phyloP scores from a whole-genome alignment of 495 filamentous ascomycete genomes.

The Annulohypoxylon moriforme region DNA sequence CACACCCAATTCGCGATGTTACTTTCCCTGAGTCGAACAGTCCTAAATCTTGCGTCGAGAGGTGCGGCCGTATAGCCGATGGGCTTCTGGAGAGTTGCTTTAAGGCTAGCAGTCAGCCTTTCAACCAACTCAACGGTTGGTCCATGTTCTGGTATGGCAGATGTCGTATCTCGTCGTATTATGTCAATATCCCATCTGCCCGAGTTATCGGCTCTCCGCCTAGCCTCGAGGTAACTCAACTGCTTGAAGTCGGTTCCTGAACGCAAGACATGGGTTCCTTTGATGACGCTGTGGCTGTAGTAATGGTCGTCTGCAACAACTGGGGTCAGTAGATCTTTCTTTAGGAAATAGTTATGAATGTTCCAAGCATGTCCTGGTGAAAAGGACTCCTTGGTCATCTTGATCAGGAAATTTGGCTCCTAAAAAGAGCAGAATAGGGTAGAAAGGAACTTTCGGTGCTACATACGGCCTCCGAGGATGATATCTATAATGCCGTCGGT shows the following conservation, averaged over 20 bases:
- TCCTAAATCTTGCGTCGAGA: constrained; percentile 86
- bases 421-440: too few species aligned
- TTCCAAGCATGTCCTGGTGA: too few species aligned
- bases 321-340: too few species aligned
- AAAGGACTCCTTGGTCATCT: too few species aligned
- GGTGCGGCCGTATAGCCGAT: constrained; percentile 83
- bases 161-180: constrained; percentile 74
- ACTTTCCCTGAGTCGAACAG: constrained; percentile 78
- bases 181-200: constrained; percentile 82
- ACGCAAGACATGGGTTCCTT: constrained; percentile 81
- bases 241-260: constrained; percentile 93
- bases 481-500: constrained; percentile 79
- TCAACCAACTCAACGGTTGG: constrained; percentile 68
- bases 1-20: constrained; percentile 92
- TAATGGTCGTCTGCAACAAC: too few species aligned
- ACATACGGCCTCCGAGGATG: constrained; percentile 89
- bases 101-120: constrained; percentile 74
- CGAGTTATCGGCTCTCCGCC: constrained; percentile 57
- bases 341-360: too few species aligned
- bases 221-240: constrained; percentile 84
- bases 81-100: constrained; percentile 80
- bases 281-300: constrained; percentile 79
- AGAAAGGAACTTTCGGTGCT: too few species aligned
- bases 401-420: too few species aligned
- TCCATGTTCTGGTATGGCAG: constrained; percentile 70